Percentiles rank a stretch among this genome's conserved stretches.
These are phyloP conservation scores for Vigna unguiculata DNA, from an alignment of 306 rosid genomes.

Conservation along the genomic window DNA sequence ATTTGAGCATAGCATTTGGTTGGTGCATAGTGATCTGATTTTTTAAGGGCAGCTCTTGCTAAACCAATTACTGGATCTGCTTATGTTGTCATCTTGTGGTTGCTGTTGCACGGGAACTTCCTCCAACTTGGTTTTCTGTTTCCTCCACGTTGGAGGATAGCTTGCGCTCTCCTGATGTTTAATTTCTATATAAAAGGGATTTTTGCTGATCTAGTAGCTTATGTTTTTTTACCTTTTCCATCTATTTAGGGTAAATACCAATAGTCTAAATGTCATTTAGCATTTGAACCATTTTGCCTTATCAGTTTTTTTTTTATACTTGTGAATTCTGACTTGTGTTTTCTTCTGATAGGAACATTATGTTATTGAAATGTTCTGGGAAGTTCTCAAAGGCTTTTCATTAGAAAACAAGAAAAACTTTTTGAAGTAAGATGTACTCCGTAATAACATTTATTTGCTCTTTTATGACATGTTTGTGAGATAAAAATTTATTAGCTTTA, in stretches of 20 bases:
- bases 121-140: conserved; percentile 10
- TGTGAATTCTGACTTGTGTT: conserved; percentile 34
- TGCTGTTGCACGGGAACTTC: conserved; percentile 15
- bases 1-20: neutral
- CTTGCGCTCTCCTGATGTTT: neutral
- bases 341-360: conserved; percentile 78
- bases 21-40: neutral
- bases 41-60: neutral
- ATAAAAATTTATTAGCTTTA: conserved; percentile 30
- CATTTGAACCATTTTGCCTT: conserved; percentile 17
- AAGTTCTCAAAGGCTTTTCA: conserved; percentile 88
- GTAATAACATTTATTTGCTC: conserved; percentile 16
- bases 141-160: conserved; percentile 6
- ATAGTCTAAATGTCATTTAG: conserved; percentile 23
- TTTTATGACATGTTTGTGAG: conserved; percentile 27
- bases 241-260: conserved; percentile 30
- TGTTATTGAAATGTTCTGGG: conserved; percentile 93
- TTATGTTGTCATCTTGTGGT: conserved; percentile 9
- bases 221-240: conserved; percentile 9
- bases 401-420: conserved; percentile 88
- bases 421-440: conserved; percentile 73
- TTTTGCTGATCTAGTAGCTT: conserved; percentile 13
- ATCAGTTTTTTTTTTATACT: neutral
- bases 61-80: neutral
- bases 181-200: neutral